A percentile compares a stretch with the other conserved stretches of the same genome.
phyloP scores from a whole-genome alignment of 352 stramenopile genomes.

The Pythium sukuiense region DNA sequence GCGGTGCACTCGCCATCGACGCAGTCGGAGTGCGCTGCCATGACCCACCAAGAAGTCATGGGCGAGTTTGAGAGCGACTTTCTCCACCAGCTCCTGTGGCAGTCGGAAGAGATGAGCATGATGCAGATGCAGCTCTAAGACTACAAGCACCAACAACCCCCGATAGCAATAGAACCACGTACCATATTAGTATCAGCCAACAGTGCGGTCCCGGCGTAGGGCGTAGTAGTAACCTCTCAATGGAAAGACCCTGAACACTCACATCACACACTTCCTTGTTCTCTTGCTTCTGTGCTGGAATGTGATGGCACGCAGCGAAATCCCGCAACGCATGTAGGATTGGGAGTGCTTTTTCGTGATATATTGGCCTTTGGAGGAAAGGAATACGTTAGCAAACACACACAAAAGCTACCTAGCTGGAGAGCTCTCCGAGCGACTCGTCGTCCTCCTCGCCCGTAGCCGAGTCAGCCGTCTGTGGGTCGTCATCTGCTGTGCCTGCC shows the following conservation, averaged over 20 bases:
- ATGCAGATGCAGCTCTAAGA: slow-evolving; percentile 26
- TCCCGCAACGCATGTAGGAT: too few relatives aligned
- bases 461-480: slow-evolving; percentile 28
- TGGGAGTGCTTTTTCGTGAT: not conserved
- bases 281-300: too few relatives aligned
- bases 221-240: not conserved
- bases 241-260: not conserved
- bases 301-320: too few relatives aligned
- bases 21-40: slow-evolving; percentile 18
- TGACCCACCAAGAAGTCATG: slow-evolving; percentile 24
- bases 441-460: slow-evolving; percentile 23
- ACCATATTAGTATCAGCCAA: not conserved
- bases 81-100: slow-evolving; percentile 31
- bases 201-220: too few relatives aligned
- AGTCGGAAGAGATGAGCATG: slow-evolving; percentile 25
- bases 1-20: slow-evolving; percentile 23
- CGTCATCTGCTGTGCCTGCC: slow-evolving; percentile 30
- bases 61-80: slow-evolving; percentile 27
- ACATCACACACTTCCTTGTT: too few relatives aligned
- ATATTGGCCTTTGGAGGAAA: slow-evolving; percentile 5
- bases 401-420: slow-evolving; percentile 19
- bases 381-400: slow-evolving; percentile 7
- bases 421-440: slow-evolving; percentile 25
- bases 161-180: slow-evolving; percentile 7
- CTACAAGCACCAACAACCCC: not conserved